Percentiles rank a stretch among this genome's conserved stretches.
Conservation (phyloP, 768 basidiomycete genomes). For the Xanthoconium purpureum region DNA sequence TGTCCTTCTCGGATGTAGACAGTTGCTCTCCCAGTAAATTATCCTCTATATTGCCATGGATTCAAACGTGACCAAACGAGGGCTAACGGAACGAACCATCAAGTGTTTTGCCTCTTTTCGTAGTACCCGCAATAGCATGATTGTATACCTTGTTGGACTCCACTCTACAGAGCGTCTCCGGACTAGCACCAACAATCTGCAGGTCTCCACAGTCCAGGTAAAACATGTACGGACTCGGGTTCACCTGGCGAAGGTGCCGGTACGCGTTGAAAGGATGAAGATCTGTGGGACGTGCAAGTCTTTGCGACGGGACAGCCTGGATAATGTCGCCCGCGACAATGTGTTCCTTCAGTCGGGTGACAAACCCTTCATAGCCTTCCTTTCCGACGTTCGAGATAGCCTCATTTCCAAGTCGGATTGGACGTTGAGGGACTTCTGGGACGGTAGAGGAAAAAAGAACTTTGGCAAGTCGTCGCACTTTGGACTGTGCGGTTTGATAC, state of each 20-base stretch:
- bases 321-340: slow-evolving; percentile 98
- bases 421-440: slow-evolving; percentile 66
- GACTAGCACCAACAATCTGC: slow-evolving; percentile 96
- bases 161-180: slow-evolving; percentile 96
- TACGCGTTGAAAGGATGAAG: slow-evolving; percentile 98
- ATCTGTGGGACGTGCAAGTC: slow-evolving; percentile 77
- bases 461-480: slow-evolving; percentile 79
- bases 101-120: slow-evolving; percentile 75
- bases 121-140: slow-evolving; percentile 97
- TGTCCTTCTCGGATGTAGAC: slow-evolving; percentile 85
- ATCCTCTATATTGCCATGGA: slow-evolving; percentile 68
- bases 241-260: slow-evolving; percentile 87
- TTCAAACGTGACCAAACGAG: slow-evolving; percentile 3
- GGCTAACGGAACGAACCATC: slow-evolving; percentile 59
- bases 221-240: slow-evolving; percentile 99
- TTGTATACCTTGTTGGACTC: slow-evolving; percentile 90
- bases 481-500: slow-evolving; percentile 84
- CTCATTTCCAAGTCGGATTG: slow-evolving; percentile 60
- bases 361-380: slow-evolving; percentile 86
- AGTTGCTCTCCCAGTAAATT: slow-evolving; percentile 70
- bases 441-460: slow-evolving; percentile 49
- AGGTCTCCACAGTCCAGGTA: slow-evolving; percentile 91
- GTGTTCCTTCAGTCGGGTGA: slow-evolving; percentile 88
- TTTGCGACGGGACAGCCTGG: slow-evolving; percentile 96
- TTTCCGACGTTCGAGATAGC: slow-evolving; percentile 90